Percentiles rank a stretch among this genome's conserved stretches.
These are phyloP conservation scores for Avena sativa DNA, from an alignment of 176 grass and related monocot species.

Conservation along the genomic window DNA sequence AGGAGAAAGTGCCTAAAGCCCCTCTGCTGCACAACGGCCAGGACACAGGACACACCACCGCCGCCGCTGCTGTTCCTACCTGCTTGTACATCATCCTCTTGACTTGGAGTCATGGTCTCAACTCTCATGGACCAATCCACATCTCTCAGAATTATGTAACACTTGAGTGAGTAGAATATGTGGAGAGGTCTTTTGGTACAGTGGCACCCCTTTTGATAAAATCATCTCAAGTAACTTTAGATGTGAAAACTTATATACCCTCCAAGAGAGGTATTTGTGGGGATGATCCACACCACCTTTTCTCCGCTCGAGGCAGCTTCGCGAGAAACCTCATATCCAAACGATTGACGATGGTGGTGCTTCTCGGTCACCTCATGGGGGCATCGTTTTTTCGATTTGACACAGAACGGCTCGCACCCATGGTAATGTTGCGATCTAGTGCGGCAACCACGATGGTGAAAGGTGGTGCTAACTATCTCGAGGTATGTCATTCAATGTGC, in stretches of 20 bases:
- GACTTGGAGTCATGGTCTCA: background rate
- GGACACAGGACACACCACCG: background rate
- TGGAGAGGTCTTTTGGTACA: background rate
- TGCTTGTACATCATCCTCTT: conserved; percentile 19
- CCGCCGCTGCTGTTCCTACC: background rate
- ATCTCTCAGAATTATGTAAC: background rate
- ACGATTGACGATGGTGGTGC: too few species aligned
- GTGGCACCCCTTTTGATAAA: background rate
- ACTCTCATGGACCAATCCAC: background rate
- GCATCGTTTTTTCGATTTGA: too few species aligned
- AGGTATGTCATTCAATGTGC: too few species aligned
- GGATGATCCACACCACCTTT: background rate
- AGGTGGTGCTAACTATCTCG: too few species aligned
- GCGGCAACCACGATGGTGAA: background rate
- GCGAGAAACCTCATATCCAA: background rate
- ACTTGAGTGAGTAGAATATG: background rate
- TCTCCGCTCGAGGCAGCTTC: background rate
- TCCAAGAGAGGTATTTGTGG: background rate
- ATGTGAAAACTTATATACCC: background rate
- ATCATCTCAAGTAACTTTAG: background rate
- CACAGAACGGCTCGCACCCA: too few species aligned
- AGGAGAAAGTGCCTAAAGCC: conserved; percentile 47
- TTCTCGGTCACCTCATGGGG: too few species aligned
- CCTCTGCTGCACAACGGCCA: conserved; percentile 11
- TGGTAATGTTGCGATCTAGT: background rate